phyloP scores from a whole-genome alignment of 176 grass and related monocot species.

The Calamus simplicifolius region DNA sequence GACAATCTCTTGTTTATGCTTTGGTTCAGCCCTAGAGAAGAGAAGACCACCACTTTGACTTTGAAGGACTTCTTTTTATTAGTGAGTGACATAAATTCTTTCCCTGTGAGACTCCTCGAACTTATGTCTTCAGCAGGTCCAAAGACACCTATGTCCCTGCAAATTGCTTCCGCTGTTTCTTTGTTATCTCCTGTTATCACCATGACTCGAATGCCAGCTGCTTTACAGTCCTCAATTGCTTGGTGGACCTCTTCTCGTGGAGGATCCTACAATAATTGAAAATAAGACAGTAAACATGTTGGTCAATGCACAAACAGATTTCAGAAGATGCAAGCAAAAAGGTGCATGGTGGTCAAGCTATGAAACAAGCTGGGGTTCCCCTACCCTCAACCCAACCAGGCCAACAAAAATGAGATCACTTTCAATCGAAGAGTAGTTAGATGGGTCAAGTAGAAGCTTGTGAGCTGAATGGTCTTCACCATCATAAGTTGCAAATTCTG shows the following conservation, averaged over 20 bases:
- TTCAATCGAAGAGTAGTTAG: conserved; percentile 82
- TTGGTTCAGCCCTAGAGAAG: conserved; percentile 91
- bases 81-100: conserved; percentile 64
- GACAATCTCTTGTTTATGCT: conserved; percentile 98
- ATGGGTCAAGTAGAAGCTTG: conserved; percentile 83
- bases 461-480: conserved; percentile 92
- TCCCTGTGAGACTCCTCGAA: conserved; percentile 77
- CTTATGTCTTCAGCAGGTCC: conserved; percentile 60
- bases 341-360: not conserved
- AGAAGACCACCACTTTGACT: conserved; percentile 68
- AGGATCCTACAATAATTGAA: conserved; percentile 61
- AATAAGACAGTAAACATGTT: not conserved
- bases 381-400: conserved; percentile 80
- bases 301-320: no score
- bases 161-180: conserved; percentile 98
- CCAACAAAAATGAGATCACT: conserved; percentile 71
- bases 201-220: conserved; percentile 91
- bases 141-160: conserved; percentile 88
- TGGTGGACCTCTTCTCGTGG: conserved; percentile 83
- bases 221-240: conserved; percentile 97
- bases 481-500: conserved; percentile 79
- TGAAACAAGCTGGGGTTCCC: not conserved
- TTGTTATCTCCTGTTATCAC: conserved; percentile 99
- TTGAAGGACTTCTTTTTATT: conserved; percentile 54
- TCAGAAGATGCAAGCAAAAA: no score